Conservation (phyloP, 257 asterid species). For the Ocimum tenuiflorum region DNA sequence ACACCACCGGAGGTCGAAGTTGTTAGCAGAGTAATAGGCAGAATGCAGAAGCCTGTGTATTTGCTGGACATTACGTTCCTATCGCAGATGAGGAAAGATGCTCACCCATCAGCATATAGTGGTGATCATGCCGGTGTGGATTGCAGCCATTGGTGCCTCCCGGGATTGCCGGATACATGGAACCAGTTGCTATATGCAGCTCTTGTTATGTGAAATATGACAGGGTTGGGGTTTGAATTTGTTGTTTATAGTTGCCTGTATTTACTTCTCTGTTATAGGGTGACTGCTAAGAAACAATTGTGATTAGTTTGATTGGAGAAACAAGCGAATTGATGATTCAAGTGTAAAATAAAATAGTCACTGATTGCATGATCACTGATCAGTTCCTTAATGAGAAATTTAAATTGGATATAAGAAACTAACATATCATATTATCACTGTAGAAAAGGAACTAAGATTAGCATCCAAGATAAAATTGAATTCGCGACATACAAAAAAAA, state of each 20-base stretch:
- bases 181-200: slow-evolving; percentile 68
- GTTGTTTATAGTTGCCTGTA: slow-evolving; percentile 13
- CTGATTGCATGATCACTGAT: neutral
- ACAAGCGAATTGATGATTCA: slow-evolving; percentile 26
- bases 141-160: slow-evolving; percentile 88
- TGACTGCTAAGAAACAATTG: neutral
- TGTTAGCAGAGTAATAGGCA: slow-evolving; percentile 39
- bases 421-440: too few species aligned
- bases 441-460: too few species aligned
- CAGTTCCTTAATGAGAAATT: too few species aligned
- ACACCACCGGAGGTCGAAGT: slow-evolving; percentile 45
- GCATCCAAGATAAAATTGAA: too few species aligned
- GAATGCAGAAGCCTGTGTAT: slow-evolving; percentile 40
- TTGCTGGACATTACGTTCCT: slow-evolving; percentile 57
- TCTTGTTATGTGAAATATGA: slow-evolving; percentile 34
- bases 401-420: neutral
- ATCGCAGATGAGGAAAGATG: slow-evolving; percentile 70
- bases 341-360: slow-evolving; percentile 28
- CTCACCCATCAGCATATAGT: slow-evolving; percentile 63
- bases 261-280: slow-evolving; percentile 12
- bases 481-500: neutral
- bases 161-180: slow-evolving; percentile 86
- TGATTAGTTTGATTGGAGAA: slow-evolving; percentile 22
- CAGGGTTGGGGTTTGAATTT: neutral
- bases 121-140: slow-evolving; percentile 47